phyloP scores from a whole-genome alignment of 2,329 filamentous ascomycete species.

The Golovinomyces cichoracearum region DNA sequence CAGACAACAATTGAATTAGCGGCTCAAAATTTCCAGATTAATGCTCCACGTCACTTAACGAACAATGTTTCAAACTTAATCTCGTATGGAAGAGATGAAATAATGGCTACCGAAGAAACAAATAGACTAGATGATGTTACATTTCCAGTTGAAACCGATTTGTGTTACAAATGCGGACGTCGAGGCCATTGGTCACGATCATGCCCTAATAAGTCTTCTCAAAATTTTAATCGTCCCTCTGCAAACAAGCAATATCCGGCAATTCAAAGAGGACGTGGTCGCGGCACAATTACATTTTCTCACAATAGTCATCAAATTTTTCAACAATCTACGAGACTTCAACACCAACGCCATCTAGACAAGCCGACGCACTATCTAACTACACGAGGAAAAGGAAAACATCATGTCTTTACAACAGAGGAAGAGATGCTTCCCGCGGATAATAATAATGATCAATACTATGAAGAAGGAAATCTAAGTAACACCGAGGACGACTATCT shows the following conservation, averaged over 20 bases:
- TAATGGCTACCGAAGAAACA: not conserved
- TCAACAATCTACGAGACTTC: not conserved
- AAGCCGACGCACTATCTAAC: not conserved
- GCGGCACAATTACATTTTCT: not conserved
- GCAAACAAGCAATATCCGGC: not conserved
- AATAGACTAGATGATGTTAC: not conserved
- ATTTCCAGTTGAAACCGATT: not conserved
- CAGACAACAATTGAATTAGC: not conserved
- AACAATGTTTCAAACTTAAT: not conserved
- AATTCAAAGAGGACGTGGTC: not conserved
- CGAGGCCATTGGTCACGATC: not conserved
- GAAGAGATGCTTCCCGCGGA: not conserved
- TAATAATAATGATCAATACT: not conserved
- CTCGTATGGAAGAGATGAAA: not conserved
- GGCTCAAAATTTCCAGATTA: not conserved
- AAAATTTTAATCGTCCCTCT: not conserved
- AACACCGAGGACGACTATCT: not conserved
- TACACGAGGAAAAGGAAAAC: not conserved
- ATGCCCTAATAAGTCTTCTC: too few species aligned
- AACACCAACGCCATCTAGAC: not conserved
- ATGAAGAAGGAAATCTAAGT: not conserved
- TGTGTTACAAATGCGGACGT: not conserved
- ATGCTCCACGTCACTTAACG: not conserved
- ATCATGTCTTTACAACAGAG: not conserved
- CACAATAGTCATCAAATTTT: not conserved